Base-by-base conservation (phyloP, 176 grass and related monocot species). In the Zizania latifolia region DNA sequence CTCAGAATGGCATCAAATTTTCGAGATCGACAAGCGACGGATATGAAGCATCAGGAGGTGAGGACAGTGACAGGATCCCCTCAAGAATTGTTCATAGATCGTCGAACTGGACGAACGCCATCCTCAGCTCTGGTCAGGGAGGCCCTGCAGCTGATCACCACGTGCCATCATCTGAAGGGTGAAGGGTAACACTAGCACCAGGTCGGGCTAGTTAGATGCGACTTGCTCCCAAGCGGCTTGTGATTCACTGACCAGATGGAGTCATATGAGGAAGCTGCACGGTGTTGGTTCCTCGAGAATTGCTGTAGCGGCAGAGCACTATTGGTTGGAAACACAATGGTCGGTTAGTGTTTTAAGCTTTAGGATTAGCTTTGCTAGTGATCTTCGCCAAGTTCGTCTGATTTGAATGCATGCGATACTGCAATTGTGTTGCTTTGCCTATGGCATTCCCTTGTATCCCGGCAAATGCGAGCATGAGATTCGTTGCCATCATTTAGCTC, bases 11-110 rank as follows among this genome's bases (percentile, higher is more conserved):
- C 38, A 88, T 92, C 9, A 64, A 90, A 62, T 86, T 92, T 17
- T 88, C 80, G 36, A 91, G 96, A 54, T 99, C 96, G 0, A 84
- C 92, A 0, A 99, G 96, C 2, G 96, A 99, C 1, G 96, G 96
- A 0, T 94, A 95, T 44, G 96, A 99, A 77, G 96, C 96, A 41
- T 99, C 96, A 3, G 96, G 96, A 57, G 96, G 95, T 4, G 96
- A 99, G 71, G 96, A 99, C 70, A 94, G 91, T 4, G 92, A 99
- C 46, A 83, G 92, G 19, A 94, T 99, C 45, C 96, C 96, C 0
- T 99, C 96, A 0, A 91, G 96, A 51, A 99, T 94, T 24, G 91
- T 99, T 36, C 95, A 99, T 69, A 84, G 95, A 50, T 94, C 95
- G 0, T 74, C 92, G 8, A 94, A 94, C 39, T 99, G 95, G 95